Base-by-base conservation (phyloP, 73 alveolate species). In the Blepharisma japonicum region DNA sequence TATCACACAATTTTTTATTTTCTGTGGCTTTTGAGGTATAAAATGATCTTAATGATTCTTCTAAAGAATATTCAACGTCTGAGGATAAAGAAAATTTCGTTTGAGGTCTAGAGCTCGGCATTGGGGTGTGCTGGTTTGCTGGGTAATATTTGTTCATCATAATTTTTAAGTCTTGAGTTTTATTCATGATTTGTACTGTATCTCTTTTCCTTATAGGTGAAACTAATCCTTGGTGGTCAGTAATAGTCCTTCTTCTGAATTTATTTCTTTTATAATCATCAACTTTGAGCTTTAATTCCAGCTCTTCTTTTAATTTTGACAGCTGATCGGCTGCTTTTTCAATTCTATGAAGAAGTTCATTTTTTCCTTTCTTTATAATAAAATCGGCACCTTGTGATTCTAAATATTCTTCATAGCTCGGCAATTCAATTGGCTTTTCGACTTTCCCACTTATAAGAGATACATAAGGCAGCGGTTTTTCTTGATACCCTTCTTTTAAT, bases 391-490 rank as follows among this genome's bases (percentile, higher is more conserved):
- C 74, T 61, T 61, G 14, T 2, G 74, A n/a, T 25, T 61, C 47
- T 9, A 61, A 25, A 39, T 14, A 61, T 25, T 61, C 74, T 18
- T 61, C 46, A 61, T 14, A 61, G 23, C 47, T 61, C 11, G 74
- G 74, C 11, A 61, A 25, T 18, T 14, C 38, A 18, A 61, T 61
- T 61, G 74, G 74, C 47, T 61, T 39, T 61, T 61, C 74, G 0
- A 61, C 23, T 25, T 25, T 61, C 2, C 47, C 74, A 25, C 46
- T 61, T 18, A 39, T 61, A 14, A 61, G 23, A 61, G 74, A 39
- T 14, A 61, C 74, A 25, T 61, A 61, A 2, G 74, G 74, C 48
- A 14, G 48, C 14, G 74, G 74, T 61, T 61, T 61, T 61, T 61
- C 74, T 14, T 61, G 47, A 61, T 8, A 18, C 2, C 14, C 39